A percentile compares a stretch with the other conserved stretches of the same genome.
phyloP scores from a whole-genome alignment of 1,284 basidiomycete genomes.

The Chiua sp. region DNA sequence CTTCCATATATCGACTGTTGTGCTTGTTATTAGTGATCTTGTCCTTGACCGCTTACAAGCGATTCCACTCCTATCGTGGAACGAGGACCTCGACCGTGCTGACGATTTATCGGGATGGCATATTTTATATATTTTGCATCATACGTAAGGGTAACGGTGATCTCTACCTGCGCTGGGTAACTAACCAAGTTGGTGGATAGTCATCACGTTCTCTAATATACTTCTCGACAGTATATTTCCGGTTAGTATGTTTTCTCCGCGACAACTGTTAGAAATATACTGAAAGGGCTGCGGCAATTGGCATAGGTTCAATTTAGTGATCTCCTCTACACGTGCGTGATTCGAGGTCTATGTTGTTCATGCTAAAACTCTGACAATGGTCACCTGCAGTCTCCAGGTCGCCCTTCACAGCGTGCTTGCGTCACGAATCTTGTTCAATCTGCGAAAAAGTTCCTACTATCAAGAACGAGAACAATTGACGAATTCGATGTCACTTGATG shows the following conservation, averaged over 20 bases:
- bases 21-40: constrained; percentile 14
- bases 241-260: constrained; percentile 1
- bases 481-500: neutral
- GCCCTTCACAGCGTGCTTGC: constrained; percentile 18
- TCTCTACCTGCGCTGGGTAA: neutral
- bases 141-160: neutral
- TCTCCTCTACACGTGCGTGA: constrained; percentile 6
- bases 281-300: no score
- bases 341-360: neutral
- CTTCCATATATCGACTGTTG: no score
- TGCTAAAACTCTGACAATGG: neutral
- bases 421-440: constrained; percentile 20
- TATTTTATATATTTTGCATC: constrained; percentile 23
- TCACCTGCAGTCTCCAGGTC: constrained; percentile 9
- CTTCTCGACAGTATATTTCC: constrained; percentile 19
- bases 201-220: constrained; percentile 23
- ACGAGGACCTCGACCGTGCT: neutral
- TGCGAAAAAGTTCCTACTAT: constrained; percentile 5
- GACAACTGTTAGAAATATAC: no score
- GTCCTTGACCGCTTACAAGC: constrained; percentile 16
- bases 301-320: constrained; percentile 8
- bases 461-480: neutral
- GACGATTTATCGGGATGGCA: constrained; percentile 16
- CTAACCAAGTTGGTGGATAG: constrained; percentile 6
- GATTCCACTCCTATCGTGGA: constrained; percentile 11